phyloP scores from a whole-genome alignment of 2,329 filamentous ascomycete species.

The Dendryphion nanum region DNA sequence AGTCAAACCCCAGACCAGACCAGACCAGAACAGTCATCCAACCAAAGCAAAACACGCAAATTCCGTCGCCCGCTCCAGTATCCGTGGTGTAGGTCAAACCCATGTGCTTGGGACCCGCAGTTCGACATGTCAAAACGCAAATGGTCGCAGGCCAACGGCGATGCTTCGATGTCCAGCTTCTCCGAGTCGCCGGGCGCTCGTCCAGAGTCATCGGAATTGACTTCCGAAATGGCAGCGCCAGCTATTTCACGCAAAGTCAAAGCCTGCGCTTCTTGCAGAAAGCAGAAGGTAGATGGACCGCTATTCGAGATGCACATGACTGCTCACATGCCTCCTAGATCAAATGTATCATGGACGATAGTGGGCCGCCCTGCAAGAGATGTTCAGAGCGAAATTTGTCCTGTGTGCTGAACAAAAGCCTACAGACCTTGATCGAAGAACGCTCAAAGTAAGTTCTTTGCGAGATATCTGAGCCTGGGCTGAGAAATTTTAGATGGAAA shows the following conservation, averaged over 20 bases:
- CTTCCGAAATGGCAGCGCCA: slow-evolving; percentile 11
- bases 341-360: slow-evolving; percentile 53
- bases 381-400: slow-evolving; percentile 51
- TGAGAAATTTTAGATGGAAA: slow-evolving; percentile 18
- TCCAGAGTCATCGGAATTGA: slow-evolving; percentile 10
- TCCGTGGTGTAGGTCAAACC: too few species aligned
- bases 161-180: slow-evolving; percentile 6
- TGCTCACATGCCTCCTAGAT: slow-evolving; percentile 29
- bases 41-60: too few species aligned
- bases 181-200: slow-evolving; percentile 12
- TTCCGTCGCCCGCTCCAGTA: too few species aligned
- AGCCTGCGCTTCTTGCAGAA: slow-evolving; percentile 54
- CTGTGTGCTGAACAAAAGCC: slow-evolving; percentile 54
- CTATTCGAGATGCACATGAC: slow-evolving; percentile 2
- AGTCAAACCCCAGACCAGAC: too few species aligned
- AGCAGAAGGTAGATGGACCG: slow-evolving; percentile 43
- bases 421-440: slow-evolving; percentile 51
- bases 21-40: too few species aligned
- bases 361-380: slow-evolving; percentile 49
- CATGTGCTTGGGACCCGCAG: too few species aligned
- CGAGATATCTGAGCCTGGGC: neutral
- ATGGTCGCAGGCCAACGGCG: slow-evolving; percentile 19
- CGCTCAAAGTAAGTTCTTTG: slow-evolving; percentile 27
- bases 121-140: slow-evolving; percentile 20
- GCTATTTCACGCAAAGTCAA: slow-evolving; percentile 34